Conservation (phyloP, 2,329 filamentous ascomycete genomes). For the Xylariales sp. region DNA sequence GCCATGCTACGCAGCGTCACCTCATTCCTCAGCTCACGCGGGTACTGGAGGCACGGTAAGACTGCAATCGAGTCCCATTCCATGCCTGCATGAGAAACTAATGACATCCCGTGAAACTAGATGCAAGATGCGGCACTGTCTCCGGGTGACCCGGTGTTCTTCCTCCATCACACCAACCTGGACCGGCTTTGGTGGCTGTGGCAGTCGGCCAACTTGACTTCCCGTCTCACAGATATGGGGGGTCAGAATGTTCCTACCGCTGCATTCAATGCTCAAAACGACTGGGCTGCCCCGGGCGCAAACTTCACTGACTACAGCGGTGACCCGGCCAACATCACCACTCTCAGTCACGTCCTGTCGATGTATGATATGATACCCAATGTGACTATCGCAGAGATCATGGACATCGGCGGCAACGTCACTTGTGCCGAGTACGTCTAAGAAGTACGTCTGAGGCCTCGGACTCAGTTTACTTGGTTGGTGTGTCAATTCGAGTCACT, state of each 20-base stretch:
- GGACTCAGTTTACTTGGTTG: no score
- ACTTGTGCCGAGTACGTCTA: slow-evolving; percentile 17
- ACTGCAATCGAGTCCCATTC: not conserved
- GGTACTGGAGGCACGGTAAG: slow-evolving; percentile 5
- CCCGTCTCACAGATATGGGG: slow-evolving; percentile 19
- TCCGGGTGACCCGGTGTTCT: slow-evolving; percentile 32
- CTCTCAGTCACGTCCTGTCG: slow-evolving; percentile 3
- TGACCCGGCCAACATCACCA: slow-evolving; percentile 7
- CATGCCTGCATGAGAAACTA: not conserved
- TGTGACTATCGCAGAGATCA: slow-evolving; percentile 22
- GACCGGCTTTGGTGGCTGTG: slow-evolving; percentile 26
- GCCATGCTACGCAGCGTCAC: slow-evolving; percentile 2
- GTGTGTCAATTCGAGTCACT: no score
- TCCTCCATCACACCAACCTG: slow-evolving; percentile 24
- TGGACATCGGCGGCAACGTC: slow-evolving; percentile 14
- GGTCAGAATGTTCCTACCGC: slow-evolving; percentile 15
- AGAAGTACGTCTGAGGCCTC: no score
- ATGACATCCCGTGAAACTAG: not conserved
- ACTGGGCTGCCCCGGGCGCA: slow-evolving; percentile 1
- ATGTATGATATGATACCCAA: slow-evolving; percentile 24
- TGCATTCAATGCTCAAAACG: slow-evolving; percentile 2
- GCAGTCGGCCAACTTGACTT: slow-evolving; percentile 19
- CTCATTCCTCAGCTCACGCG: slow-evolving; percentile 2
- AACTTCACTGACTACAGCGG: slow-evolving; percentile 13
- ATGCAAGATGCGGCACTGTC: slow-evolving; percentile 14